Conservation (phyloP, 73 alveolate species). For the Tetrahymena thermophila region DNA sequence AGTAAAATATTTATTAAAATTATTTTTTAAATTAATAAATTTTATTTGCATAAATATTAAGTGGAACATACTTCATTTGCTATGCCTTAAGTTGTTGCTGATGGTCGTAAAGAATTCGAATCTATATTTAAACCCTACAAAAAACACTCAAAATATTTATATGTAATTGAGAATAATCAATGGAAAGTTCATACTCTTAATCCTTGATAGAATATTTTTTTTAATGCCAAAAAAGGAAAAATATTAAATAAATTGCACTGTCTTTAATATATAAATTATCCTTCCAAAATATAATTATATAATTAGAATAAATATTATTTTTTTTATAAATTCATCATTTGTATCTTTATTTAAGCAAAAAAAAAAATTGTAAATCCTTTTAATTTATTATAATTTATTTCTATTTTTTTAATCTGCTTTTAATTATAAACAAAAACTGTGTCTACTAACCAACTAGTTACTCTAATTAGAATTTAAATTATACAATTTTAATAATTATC, state of each 20-base stretch:
- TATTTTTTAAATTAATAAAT: too few species aligned
- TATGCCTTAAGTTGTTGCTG: conserved; percentile 36
- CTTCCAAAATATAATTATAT: too few species aligned
- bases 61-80: background rate
- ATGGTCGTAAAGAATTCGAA: conserved; percentile 25
- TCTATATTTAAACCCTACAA: conserved; percentile 34
- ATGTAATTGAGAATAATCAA: background rate
- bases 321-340: too few species aligned
- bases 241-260: too few species aligned
- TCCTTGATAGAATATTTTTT: background rate
- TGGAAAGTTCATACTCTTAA: background rate
- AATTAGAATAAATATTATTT: too few species aligned
- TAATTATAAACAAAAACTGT: background rate
- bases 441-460: background rate
- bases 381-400: too few species aligned
- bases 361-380: too few species aligned
- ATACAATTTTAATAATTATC: background rate
- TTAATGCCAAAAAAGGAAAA: background rate
- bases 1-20: background rate
- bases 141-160: background rate
- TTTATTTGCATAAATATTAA: background rate
- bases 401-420: background rate
- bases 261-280: too few species aligned
- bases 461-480: background rate
- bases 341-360: too few species aligned